Base-by-base conservation (phyloP, 1,139 yeast species). In the Arxiozyma slooffiae region DNA sequence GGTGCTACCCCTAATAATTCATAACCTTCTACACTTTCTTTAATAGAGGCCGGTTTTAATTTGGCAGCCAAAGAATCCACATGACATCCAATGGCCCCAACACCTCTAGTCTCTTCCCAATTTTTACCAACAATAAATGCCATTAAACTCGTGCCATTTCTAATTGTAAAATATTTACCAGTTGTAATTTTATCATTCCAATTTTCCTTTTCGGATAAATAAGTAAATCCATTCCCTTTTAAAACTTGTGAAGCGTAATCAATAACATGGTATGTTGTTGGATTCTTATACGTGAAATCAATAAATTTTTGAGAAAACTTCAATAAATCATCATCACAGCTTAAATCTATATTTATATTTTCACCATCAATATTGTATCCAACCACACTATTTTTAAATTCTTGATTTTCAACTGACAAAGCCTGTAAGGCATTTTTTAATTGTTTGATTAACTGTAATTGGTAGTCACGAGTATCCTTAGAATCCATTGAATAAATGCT, bases 1-100 rank as follows among this genome's bases (percentile, higher is more conserved):
- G 83, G 82, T 1, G 86, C 84, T 18, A 81, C 85, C 1, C 85
- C 86, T 39, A 82, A 68, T 39, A 79, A 63, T 49, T 80, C 81
- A 63, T 77, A 82, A 9, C 86, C 85, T 41, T 79, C 81, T 11
- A 78, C 74, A 21, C 67, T 62, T 9, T 64, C 58, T 55, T 75
- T 75, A 49, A 67, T 64, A 7, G 83, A 78, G 46, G 69, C 68
- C 0, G 87, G 87, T 65, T 81, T 81, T 60, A 81, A 67, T 54
- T 77, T 74, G 16, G 76, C 76, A 9, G 82, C 74, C 51, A 81
- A 67, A 0, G 85, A 73, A 65, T 82, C 87, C 47, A 79, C 72
- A 61, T 82, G 88, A 38, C 78, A 67, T 0, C 82, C 86, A 52
- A 81, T 74, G 37, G 75, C 72, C 48, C 84, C 84, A 3, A 78